phyloP scores from a whole-genome alignment of 768 basidiomycete genomes.

The Fomitopsis serialis region DNA sequence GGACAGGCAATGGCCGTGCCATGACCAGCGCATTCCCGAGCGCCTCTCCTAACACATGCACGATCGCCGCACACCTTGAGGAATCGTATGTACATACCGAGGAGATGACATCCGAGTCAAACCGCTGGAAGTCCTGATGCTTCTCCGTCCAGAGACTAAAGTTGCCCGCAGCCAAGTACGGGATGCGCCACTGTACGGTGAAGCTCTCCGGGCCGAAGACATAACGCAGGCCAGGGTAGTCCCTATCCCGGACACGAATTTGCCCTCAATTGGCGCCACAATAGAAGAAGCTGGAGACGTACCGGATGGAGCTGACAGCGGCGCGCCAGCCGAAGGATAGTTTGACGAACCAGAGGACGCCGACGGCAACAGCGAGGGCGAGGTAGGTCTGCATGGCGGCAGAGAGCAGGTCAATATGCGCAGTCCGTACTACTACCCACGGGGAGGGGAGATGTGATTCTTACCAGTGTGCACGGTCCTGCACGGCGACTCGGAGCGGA shows the following conservation, averaged over 20 bases:
- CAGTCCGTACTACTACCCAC: background rate
- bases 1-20: too few relatives aligned
- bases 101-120: slow-evolving; percentile 19
- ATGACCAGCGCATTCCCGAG: too few relatives aligned
- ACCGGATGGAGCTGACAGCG: slow-evolving; percentile 16
- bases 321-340: slow-evolving; percentile 10
- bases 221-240: slow-evolving; percentile 12
- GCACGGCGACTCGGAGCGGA: background rate
- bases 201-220: slow-evolving; percentile 11
- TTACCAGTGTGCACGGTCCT: too few relatives aligned
- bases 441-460: too few relatives aligned
- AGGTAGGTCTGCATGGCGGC: slow-evolving; percentile 3
- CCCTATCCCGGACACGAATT: slow-evolving; percentile 1
- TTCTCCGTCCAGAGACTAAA: slow-evolving; percentile 15
- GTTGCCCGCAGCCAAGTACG: slow-evolving; percentile 13
- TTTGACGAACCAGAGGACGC: slow-evolving; percentile 10
- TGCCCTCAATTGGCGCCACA: background rate
- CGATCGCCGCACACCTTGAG: too few relatives aligned
- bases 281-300: slow-evolving; percentile 1
- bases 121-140: slow-evolving; percentile 15
- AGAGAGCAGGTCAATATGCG: background rate
- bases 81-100: too few relatives aligned
- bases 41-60: too few relatives aligned
- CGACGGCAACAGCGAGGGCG: slow-evolving; percentile 9
- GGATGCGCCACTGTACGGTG: slow-evolving; percentile 14